Evolutionary conservation across 441 rosid species (phyloP), one percentile per base, ranked within the genome.

Genomic region (Rhodomyrtus psidioides): DNA sequence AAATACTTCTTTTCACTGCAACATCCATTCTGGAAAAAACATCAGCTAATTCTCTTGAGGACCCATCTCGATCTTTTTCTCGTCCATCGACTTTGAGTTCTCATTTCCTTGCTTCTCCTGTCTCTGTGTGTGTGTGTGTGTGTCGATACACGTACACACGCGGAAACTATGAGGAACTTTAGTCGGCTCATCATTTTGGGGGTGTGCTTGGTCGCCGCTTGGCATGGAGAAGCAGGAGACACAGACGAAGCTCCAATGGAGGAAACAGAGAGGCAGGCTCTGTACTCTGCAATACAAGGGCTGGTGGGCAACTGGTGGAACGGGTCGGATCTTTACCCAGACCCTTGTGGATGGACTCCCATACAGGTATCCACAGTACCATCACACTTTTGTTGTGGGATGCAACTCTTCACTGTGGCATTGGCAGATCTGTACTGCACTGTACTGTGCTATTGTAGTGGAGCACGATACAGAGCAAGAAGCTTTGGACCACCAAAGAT

Each of bases 321-420:
- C 91, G 98, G 96, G 82, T 94, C 98, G 58, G 93, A 93, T 88
- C 96, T 97, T 55, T 96, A 92, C 86, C 99, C 99, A 27, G 98
- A 97, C 86, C 99, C 99, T 89, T 96, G 99, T 92, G 99, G 99
- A 10, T 97, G 96, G 99, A 96, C 98, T 91, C 99, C 99, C 7
- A 94, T 97, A n/a, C 98, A 96, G 98, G 99, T 94, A 85, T 82
- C 58, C 53, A 57, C 75, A 59, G 13, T 53, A 49, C 60, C 10
- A 12, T 82, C 58, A 19, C 84, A 28, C 21, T 82, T 26, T 51
- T 56, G 6, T 82, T 82, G 83, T 51, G 56, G 55, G 34, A 6
- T 30, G 60, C 84, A 82, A 54, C 54, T 82, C 59, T 82, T 34
- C 16, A 54, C 60, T 28, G 84, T 28, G 84, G 54, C 84, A 54